Percentiles rank a stretch among this genome's conserved stretches.
Conservation (phyloP, 768 basidiomycete species). For the Tricholoma matsutake region DNA sequence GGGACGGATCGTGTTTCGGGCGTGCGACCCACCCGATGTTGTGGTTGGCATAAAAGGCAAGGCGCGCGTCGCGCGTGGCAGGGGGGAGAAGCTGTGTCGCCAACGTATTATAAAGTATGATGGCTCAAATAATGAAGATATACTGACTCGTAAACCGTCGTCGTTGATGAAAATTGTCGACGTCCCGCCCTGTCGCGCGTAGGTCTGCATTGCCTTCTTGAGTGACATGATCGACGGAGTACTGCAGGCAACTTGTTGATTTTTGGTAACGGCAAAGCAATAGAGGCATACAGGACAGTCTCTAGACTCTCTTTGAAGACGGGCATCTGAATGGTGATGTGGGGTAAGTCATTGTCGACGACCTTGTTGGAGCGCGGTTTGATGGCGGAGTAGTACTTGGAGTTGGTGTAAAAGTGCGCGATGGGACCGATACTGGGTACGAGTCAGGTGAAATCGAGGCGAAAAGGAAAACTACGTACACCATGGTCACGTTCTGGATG, state of each 20-base stretch:
- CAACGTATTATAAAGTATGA: neutral
- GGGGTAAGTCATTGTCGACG: conserved; percentile 60
- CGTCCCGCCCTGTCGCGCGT: conserved; percentile 81
- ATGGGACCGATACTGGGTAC: conserved; percentile 63
- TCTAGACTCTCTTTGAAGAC: conserved; percentile 82
- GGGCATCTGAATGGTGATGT: conserved; percentile 79
- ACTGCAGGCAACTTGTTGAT: conserved; percentile 26
- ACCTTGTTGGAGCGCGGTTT: conserved; percentile 47
- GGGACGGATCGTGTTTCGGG: conserved; percentile 54
- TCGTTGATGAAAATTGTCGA: conserved; percentile 77
- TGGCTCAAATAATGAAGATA: neutral
- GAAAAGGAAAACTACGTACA: conserved; percentile 41
- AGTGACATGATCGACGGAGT: conserved; percentile 69
- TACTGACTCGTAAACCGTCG: conserved; percentile 57
- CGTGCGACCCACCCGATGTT: conserved; percentile 79
- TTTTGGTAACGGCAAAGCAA: neutral
- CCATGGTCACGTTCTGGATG: conserved; percentile 63
- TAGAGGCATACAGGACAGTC: conserved; percentile 53
- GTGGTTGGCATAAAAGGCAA: conserved; percentile 68
- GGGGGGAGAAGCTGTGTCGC: conserved; percentile 48
- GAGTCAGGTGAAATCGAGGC: neutral
- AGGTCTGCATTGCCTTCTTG: conserved; percentile 84
- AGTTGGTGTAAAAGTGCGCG: conserved; percentile 74
- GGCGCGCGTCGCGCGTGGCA: conserved; percentile 57
- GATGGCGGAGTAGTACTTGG: conserved; percentile 73